Conservation (phyloP, 345 rosid genomes). For the Gossypium rotundifolium region DNA sequence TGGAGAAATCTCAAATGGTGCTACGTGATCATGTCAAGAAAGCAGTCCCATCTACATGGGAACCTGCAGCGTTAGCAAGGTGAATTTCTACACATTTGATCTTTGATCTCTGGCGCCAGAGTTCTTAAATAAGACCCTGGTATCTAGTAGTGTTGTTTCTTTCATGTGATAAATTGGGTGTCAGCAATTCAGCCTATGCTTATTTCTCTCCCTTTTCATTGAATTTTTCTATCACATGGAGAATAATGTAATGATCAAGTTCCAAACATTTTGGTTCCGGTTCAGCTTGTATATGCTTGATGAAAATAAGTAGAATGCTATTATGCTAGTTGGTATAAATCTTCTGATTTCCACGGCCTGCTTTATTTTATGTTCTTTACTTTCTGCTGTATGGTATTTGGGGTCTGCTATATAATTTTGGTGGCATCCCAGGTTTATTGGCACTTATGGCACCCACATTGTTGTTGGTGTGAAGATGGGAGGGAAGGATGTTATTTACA, state of each 20-base stretch:
- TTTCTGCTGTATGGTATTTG: not conserved
- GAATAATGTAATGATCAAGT: not conserved
- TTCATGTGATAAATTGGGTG: too few species aligned
- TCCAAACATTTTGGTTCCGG: not conserved
- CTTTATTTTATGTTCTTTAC: not conserved
- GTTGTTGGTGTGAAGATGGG: slow-evolving; percentile 75
- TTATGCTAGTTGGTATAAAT: not conserved
- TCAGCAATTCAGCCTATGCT: not conserved
- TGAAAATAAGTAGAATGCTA: not conserved
- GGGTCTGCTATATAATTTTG: not conserved
- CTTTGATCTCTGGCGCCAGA: not conserved
- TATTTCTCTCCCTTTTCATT: not conserved
- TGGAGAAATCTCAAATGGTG: slow-evolving; percentile 58
- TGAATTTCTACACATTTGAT: slow-evolving; percentile 4
- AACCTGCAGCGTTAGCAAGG: slow-evolving; percentile 76
- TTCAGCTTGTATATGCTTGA: not conserved
- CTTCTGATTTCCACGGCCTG: not conserved
- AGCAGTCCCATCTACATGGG: slow-evolving; percentile 71
- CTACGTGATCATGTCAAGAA: slow-evolving; percentile 57
- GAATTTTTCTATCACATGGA: not conserved
- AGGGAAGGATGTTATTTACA: slow-evolving; percentile 69
- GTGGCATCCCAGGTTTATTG: slow-evolving; percentile 47
- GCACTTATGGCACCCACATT: slow-evolving; percentile 65
- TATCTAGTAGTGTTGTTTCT: not conserved
- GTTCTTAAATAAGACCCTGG: not conserved